These are phyloP conservation scores for Cymbopogon citratus DNA, from an alignment of 176 grass and related monocot genomes.

Conservation along the genomic window DNA sequence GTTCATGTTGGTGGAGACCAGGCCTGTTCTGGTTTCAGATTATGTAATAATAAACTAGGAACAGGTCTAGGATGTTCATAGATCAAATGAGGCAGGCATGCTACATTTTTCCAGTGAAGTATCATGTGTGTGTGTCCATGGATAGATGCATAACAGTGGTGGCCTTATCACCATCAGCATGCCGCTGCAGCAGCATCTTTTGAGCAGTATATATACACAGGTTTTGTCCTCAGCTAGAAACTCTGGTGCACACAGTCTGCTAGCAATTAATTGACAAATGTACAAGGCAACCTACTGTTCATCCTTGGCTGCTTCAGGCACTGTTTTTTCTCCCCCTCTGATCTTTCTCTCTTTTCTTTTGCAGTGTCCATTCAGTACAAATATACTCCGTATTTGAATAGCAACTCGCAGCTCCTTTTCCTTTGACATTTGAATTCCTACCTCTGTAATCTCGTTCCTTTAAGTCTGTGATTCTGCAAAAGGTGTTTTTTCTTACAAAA, in stretches of 20 bases:
- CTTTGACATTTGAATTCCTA: background rate
- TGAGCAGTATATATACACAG: slow-evolving; percentile 72
- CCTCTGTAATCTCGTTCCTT: too few relatives aligned
- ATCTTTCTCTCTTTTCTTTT: background rate
- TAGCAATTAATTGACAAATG: slow-evolving; percentile 53
- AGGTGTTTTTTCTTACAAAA: background rate
- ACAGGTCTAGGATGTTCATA: background rate
- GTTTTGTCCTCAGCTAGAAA: slow-evolving; percentile 61
- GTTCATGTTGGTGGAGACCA: slow-evolving; percentile 32
- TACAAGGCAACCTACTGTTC: slow-evolving; percentile 46
- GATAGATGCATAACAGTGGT: slow-evolving; percentile 34
- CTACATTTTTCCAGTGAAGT: slow-evolving; percentile 47
- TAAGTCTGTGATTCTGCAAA: too few relatives aligned
- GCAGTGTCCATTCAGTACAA: slow-evolving; percentile 18
- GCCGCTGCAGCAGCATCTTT: slow-evolving; percentile 45
- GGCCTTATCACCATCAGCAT: slow-evolving; percentile 36
- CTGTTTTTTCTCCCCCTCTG: background rate
- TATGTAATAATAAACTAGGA: slow-evolving; percentile 6
- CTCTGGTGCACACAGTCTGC: slow-evolving; percentile 50
- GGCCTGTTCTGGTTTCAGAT: slow-evolving; percentile 38
- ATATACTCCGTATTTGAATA: slow-evolving; percentile 20
- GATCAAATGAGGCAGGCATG: slow-evolving; percentile 26
- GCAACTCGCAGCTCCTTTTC: background rate
- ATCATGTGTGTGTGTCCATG: slow-evolving; percentile 34
- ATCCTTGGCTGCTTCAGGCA: slow-evolving; percentile 26